Conservation (phyloP, 352 stramenopile species). For the Globisporangium mamillatum region DNA sequence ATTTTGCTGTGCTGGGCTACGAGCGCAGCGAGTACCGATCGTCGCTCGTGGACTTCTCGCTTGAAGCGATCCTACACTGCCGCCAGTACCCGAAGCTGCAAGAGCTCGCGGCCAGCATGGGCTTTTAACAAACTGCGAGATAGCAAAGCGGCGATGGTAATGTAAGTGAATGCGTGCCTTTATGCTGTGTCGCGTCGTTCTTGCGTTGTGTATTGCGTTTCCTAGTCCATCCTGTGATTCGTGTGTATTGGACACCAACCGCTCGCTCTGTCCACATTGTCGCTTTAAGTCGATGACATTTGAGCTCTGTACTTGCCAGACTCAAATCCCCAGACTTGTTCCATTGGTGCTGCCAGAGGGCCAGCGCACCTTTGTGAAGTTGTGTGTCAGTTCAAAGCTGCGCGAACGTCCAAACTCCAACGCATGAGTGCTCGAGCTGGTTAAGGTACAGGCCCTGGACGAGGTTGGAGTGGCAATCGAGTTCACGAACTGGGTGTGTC, state of each 20-base stretch:
- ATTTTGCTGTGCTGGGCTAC: slow-evolving; percentile 10
- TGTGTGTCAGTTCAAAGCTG: background rate
- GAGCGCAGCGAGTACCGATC: slow-evolving; percentile 16
- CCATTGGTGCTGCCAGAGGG: background rate
- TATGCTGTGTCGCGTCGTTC: background rate
- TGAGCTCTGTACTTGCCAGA: too few relatives aligned
- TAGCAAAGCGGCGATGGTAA: background rate
- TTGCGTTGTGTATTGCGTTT: too few relatives aligned
- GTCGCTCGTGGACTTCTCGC: slow-evolving; percentile 19
- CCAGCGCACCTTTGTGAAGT: background rate
- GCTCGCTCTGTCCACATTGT: too few relatives aligned
- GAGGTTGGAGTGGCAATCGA: background rate
- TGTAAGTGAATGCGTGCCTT: background rate
- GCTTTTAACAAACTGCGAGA: background rate
- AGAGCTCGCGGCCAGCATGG: slow-evolving; percentile 3
- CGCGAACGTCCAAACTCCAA: background rate
- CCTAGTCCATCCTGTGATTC: too few relatives aligned
- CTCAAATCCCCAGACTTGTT: too few relatives aligned
- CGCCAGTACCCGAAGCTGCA: slow-evolving; percentile 13
- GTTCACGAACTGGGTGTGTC: background rate
- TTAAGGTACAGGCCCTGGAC: background rate
- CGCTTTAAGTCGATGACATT: too few relatives aligned
- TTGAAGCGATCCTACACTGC: slow-evolving; percentile 17
- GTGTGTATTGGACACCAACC: too few relatives aligned
- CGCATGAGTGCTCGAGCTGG: background rate